Evolutionary conservation across 768 basidiomycete genomes (phyloP), one percentile per base, ranked within the genome.

Genomic region (Lactifluus rugatus): DNA sequence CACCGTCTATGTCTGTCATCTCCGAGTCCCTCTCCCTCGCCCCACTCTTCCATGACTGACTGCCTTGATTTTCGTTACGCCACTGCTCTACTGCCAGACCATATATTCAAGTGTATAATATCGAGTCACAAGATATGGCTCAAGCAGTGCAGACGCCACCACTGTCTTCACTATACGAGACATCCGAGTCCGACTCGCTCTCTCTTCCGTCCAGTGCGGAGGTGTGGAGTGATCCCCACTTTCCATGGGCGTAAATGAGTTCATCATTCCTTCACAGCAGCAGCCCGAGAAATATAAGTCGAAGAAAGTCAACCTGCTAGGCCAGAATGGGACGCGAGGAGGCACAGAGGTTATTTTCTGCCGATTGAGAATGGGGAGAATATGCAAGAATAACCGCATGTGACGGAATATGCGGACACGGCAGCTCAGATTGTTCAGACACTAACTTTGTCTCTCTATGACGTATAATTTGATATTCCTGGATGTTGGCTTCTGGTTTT

Each of bases 41-140:
- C n/a, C n/a, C n/a, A 10, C 7, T 39, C 39, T 55, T 19, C 37
- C 34, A 16, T 23, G 13, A 5, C 42, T 51, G 17, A 37, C 21
- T 48, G 82, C 58, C 74, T 93, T 52, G 93, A 96, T 68, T 83
- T 84, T 63, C 93, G 90, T 3, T 85, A 88, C 61, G 74, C 93
- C 52, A 82, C 84, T 13, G 80, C 92, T 0, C 77, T 96, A 3
- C 76, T 96, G 3, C 82, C 85, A 2, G 83, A 94, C 67, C 77
- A 82, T 50, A 86, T 83, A 80, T 97, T 54, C 83, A 89, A 66
- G 79, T 95, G 4, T 92, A 96, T 68, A 84, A 77, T 59, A 72
- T 95, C 54, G 82, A 89, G 68, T 81, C 84, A 1, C 89, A 89
- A 65, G 65, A 72, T 23, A 81, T 86, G 41, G 77, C 81, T 1